Conservation (phyloP, 1,284 basidiomycete species). For the Termitomyces sp. region DNA sequence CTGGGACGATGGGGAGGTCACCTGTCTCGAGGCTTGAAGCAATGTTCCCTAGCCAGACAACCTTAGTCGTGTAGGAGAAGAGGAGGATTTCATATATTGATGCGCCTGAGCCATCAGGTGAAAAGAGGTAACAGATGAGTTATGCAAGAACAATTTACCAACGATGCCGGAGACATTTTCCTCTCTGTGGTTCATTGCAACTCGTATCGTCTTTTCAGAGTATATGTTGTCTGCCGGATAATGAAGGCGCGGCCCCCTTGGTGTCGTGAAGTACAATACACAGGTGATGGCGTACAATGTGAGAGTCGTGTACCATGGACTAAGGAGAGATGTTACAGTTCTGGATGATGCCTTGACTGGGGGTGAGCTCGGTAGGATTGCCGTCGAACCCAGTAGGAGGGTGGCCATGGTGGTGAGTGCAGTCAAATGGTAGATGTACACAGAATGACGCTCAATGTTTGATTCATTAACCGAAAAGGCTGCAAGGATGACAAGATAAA, state of each 20-base stretch:
- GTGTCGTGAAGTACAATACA: constrained; percentile 51
- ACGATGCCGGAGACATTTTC: constrained; percentile 65
- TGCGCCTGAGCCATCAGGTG: constrained; percentile 25
- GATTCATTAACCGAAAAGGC: constrained; percentile 49
- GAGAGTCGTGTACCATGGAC: constrained; percentile 45
- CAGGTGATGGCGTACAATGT: constrained; percentile 46
- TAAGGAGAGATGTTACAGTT: constrained; percentile 18
- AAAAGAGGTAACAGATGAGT: not conserved
- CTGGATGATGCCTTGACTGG: constrained; percentile 19
- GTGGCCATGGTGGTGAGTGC: constrained; percentile 52
- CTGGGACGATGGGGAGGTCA: constrained; percentile 77
- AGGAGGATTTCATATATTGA: constrained; percentile 60
- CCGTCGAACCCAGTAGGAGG: constrained; percentile 40
- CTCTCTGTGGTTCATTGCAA: constrained; percentile 48
- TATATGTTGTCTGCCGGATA: constrained; percentile 71
- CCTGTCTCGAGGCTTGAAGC: constrained; percentile 76
- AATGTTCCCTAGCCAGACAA: constrained; percentile 76
- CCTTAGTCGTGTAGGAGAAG: constrained; percentile 81
- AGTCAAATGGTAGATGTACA: constrained; percentile 63
- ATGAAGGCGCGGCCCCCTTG: constrained; percentile 69
- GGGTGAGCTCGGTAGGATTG: constrained; percentile 49
- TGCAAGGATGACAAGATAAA: constrained; percentile 56
- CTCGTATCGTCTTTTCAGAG: constrained; percentile 58
- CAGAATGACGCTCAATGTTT: constrained; percentile 47
- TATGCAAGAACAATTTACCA: constrained; percentile 28